These are phyloP conservation scores for Neonectria coccinea DNA, from an alignment of 2,329 filamentous ascomycete species.

Conservation along the genomic window DNA sequence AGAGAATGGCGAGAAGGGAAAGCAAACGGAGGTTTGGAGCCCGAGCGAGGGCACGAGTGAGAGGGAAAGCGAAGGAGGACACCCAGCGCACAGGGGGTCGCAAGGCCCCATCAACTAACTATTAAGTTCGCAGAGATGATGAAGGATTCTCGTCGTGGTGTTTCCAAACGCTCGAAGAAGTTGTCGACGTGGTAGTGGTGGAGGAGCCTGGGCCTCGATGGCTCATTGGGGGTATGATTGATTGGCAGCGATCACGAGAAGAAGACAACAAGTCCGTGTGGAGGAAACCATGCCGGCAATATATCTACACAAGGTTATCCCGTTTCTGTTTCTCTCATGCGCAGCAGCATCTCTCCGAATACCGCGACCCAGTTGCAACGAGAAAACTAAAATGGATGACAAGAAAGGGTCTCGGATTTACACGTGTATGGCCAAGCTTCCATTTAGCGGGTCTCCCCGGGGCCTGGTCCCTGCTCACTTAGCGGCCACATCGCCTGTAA, in stretches of 20 bases:
- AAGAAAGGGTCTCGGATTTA: not conserved
- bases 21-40: not conserved
- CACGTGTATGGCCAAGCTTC: conserved; percentile 1
- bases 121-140: not conserved
- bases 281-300: not conserved
- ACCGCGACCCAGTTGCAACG: not conserved
- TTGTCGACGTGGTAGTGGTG: not conserved
- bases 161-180: not conserved
- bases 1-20: conserved; percentile 14
- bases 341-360: conserved; percentile 12
- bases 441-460: conserved; percentile 2
- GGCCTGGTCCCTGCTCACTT: conserved; percentile 21
- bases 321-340: conserved; percentile 1
- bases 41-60: not conserved
- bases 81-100: conserved; percentile 1
- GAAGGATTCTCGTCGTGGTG: not conserved
- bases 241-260: conserved; percentile 8
- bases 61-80: conserved; percentile 4
- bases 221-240: conserved; percentile 15
- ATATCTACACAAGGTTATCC: not conserved
- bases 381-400: not conserved
- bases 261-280: not conserved
- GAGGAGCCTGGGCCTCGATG: conserved; percentile 4
- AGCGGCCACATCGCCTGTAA: conserved; percentile 20
- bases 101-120: not conserved